Percentiles rank a stretch among this genome's conserved stretches.
phyloP scores from a whole-genome alignment of 768 basidiomycete genomes.

The Tricholoma bakamatsutake region DNA sequence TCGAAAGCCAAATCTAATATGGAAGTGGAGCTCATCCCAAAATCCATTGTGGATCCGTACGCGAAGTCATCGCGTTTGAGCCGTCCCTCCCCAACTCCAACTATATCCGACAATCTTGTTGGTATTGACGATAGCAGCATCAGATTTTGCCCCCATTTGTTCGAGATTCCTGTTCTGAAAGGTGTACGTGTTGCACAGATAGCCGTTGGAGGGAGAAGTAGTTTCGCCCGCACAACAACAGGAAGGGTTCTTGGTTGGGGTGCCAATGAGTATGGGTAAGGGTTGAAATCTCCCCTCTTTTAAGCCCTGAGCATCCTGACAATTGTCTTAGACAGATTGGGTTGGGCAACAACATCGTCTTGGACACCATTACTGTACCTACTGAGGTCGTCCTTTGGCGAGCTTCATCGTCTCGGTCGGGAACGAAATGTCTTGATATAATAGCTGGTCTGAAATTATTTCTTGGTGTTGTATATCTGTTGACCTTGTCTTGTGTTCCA shows the following conservation, averaged over 20 bases:
- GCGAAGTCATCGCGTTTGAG: conserved; percentile 37
- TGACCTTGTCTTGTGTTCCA: conserved; percentile 1
- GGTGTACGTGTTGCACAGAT: conserved; percentile 63
- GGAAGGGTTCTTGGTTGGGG: conserved; percentile 87
- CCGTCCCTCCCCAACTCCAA: conserved; percentile 23
- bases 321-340: conserved; percentile 66
- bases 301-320: not conserved
- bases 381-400: conserved; percentile 79
- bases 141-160: conserved; percentile 62
- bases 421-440: conserved; percentile 58
- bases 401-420: conserved; percentile 40
- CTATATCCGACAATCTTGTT: conserved; percentile 26
- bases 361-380: conserved; percentile 72
- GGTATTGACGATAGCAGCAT: conserved; percentile 38
- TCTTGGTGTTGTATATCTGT: not conserved
- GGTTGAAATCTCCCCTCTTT: not conserved
- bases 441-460: conserved; percentile 45
- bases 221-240: conserved; percentile 59
- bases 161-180: conserved; percentile 70
- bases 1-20: conserved; percentile 27
- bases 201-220: conserved; percentile 65
- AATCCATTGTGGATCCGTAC: conserved; percentile 45
- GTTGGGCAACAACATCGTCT: conserved; percentile 53
- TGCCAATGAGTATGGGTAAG: conserved; percentile 80
- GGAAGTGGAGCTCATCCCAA: conserved; percentile 52